Percentiles rank a stretch among this genome's conserved stretches.
phyloP scores from a whole-genome alignment of 768 basidiomycete species.

The Botryobasidium botryosum region DNA sequence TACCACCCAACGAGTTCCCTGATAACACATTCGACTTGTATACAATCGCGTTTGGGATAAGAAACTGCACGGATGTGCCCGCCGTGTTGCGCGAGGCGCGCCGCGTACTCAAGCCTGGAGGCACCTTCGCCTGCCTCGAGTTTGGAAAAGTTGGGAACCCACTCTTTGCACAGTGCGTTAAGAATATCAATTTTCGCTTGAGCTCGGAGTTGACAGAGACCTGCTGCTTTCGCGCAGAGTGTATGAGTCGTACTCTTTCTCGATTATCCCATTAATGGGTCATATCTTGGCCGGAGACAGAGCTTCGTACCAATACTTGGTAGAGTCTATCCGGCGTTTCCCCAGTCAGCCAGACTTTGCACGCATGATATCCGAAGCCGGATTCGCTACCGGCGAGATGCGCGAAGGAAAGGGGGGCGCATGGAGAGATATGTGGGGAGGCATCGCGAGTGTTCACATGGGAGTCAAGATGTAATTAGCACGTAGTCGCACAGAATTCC shows the following conservation, averaged over 20 bases:
- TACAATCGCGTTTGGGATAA: constrained; percentile 96
- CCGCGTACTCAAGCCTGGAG: constrained; percentile 91
- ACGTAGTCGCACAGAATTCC: too few species aligned
- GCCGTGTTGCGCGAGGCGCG: constrained; percentile 78
- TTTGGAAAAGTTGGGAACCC: constrained; percentile 90
- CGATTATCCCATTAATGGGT: constrained; percentile 86
- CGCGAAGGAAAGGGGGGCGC: constrained; percentile 59
- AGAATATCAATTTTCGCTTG: not conserved
- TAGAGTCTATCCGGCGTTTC: constrained; percentile 92
- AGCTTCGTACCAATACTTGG: constrained; percentile 90
- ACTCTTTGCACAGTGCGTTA: constrained; percentile 49
- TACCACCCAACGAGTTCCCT: constrained; percentile 48
- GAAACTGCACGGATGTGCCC: constrained; percentile 89
- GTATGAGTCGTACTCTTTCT: constrained; percentile 93
- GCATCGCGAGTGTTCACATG: constrained; percentile 71
- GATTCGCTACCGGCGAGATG: constrained; percentile 49
- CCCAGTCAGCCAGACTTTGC: constrained; percentile 80
- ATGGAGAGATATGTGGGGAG: constrained; percentile 76
- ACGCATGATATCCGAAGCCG: constrained; percentile 72
- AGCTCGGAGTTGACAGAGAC: not conserved
- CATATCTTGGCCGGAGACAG: constrained; percentile 92
- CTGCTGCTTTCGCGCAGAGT: constrained; percentile 30
- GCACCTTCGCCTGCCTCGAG: constrained; percentile 87
- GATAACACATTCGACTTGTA: constrained; percentile 86
- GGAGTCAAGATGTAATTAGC: constrained; percentile 61